These are phyloP conservation scores for Suillus sp. DNA, from an alignment of 768 basidiomycete genomes.

Conservation along the genomic window DNA sequence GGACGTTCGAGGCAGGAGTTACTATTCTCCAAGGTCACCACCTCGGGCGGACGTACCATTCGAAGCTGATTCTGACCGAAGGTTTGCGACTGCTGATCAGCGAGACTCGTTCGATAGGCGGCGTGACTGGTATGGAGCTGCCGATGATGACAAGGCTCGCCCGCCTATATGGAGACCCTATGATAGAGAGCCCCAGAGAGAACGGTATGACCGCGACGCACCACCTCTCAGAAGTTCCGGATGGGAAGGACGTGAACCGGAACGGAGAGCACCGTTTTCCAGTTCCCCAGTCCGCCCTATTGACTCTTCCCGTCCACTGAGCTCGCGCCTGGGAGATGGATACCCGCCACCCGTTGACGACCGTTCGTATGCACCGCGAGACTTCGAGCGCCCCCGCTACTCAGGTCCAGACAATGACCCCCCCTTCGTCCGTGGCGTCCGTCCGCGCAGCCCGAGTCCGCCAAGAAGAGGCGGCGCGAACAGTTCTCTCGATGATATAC, in stretches of 20 bases:
- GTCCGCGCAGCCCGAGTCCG: slow-evolving; percentile 50
- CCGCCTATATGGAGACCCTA: slow-evolving; percentile 32
- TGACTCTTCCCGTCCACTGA: slow-evolving; percentile 26
- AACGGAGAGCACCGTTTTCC: slow-evolving; percentile 13
- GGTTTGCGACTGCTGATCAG: slow-evolving; percentile 29
- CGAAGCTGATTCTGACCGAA: slow-evolving; percentile 37
- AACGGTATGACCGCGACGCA: slow-evolving; percentile 41
- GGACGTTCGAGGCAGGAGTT: slow-evolving; percentile 38
- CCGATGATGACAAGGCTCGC: slow-evolving; percentile 45
- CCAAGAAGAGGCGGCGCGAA: slow-evolving; percentile 35
- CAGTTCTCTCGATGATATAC: slow-evolving; percentile 37
- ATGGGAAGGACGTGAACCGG: slow-evolving; percentile 10
- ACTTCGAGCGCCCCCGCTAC: slow-evolving; percentile 35
- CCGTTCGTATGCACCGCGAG: slow-evolving; percentile 29
- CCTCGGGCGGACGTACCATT: slow-evolving; percentile 31
- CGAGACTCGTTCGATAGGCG: slow-evolving; percentile 37
- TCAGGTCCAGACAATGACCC: slow-evolving; percentile 24
- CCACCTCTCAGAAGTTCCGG: slow-evolving; percentile 21
- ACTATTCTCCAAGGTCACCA: slow-evolving; percentile 36
- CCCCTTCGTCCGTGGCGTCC: slow-evolving; percentile 41
- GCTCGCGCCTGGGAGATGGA: slow-evolving; percentile 32
- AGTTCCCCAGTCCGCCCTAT: slow-evolving; percentile 7
- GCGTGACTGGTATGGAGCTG: slow-evolving; percentile 34
- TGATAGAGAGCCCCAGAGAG: slow-evolving; percentile 40
- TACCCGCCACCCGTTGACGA: slow-evolving; percentile 28